phyloP scores from a whole-genome alignment of 1,284 basidiomycete genomes.

The Apiotrichum sp. region DNA sequence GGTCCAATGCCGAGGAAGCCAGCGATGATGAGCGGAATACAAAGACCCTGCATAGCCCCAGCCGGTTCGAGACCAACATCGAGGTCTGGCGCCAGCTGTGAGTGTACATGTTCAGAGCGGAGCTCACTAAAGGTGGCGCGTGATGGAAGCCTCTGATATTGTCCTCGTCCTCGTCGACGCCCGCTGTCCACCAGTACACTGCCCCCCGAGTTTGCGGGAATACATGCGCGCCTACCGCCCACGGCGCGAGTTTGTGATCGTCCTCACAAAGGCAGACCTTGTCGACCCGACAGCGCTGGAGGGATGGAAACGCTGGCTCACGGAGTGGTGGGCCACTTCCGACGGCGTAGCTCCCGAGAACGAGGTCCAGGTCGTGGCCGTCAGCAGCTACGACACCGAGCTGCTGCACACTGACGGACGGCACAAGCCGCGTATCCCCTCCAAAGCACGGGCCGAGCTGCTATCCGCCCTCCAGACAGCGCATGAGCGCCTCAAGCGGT shows the following conservation, averaged over 20 bases:
- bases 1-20: slow-evolving; percentile 49
- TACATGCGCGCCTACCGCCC: slow-evolving; percentile 49
- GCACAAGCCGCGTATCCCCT: slow-evolving; percentile 55
- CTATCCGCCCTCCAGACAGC: slow-evolving; percentile 61
- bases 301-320: slow-evolving; percentile 65
- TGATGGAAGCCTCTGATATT: slow-evolving; percentile 76
- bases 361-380: slow-evolving; percentile 56
- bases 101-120: slow-evolving; percentile 17
- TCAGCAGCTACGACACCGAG: slow-evolving; percentile 64
- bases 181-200: slow-evolving; percentile 65
- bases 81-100: slow-evolving; percentile 85
- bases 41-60: slow-evolving; percentile 42
- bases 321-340: slow-evolving; percentile 51
- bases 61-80: slow-evolving; percentile 79
- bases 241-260: slow-evolving; percentile 61
- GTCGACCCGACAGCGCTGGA: slow-evolving; percentile 56
- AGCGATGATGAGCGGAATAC: slow-evolving; percentile 53
- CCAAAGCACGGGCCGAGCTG: slow-evolving; percentile 51
- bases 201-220: slow-evolving; percentile 51
- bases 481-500: no score
- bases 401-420: slow-evolving; percentile 19
- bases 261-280: slow-evolving; percentile 79
- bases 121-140: slow-evolving; percentile 77
- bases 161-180: slow-evolving; percentile 78
- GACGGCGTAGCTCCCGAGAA: slow-evolving; percentile 12